Percentiles rank a stretch among this genome's conserved stretches.
phyloP scores from a whole-genome alignment of 2,329 filamentous ascomycete genomes.

The Penicillium sp. region DNA sequence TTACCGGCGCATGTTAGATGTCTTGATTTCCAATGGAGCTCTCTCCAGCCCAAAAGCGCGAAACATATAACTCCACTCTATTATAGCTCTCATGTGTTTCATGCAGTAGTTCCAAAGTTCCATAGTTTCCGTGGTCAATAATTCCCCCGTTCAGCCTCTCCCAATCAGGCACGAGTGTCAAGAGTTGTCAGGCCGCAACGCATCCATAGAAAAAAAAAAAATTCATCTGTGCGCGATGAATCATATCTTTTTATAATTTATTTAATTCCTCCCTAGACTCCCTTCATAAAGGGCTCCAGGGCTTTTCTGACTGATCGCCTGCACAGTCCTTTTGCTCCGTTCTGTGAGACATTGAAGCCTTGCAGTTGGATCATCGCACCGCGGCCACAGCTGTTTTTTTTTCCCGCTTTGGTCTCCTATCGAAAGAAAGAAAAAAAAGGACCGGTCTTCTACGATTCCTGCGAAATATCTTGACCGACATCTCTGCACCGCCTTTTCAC shows the following conservation, averaged over 20 bases:
- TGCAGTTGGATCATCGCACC: slow-evolving; percentile 23
- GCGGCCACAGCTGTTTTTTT: slow-evolving; percentile 8
- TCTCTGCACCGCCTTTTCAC: slow-evolving; percentile 20
- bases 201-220: slow-evolving; percentile 6
- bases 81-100: background rate
- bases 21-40: slow-evolving; percentile 1
- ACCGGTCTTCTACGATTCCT: slow-evolving; percentile 9
- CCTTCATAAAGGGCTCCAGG: background rate
- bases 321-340: slow-evolving; percentile 24
- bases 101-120: background rate
- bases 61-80: slow-evolving; percentile 13
- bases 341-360: slow-evolving; percentile 23
- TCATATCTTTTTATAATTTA: slow-evolving; percentile 8
- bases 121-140: background rate
- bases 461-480: slow-evolving; percentile 16
- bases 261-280: background rate
- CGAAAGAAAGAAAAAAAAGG: slow-evolving; percentile 10
- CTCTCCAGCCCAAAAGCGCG: slow-evolving; percentile 9
- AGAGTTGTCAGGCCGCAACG: slow-evolving; percentile 25
- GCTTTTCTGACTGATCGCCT: slow-evolving; percentile 18
- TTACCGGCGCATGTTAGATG: slow-evolving; percentile 14
- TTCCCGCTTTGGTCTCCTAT: slow-evolving; percentile 6
- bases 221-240: slow-evolving; percentile 25
- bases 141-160: slow-evolving; percentile 7
- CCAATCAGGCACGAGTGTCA: slow-evolving; percentile 24